These are phyloP conservation scores for Flaveria linearis DNA, from an alignment of 129 eudicot species.

Conservation along the genomic window DNA sequence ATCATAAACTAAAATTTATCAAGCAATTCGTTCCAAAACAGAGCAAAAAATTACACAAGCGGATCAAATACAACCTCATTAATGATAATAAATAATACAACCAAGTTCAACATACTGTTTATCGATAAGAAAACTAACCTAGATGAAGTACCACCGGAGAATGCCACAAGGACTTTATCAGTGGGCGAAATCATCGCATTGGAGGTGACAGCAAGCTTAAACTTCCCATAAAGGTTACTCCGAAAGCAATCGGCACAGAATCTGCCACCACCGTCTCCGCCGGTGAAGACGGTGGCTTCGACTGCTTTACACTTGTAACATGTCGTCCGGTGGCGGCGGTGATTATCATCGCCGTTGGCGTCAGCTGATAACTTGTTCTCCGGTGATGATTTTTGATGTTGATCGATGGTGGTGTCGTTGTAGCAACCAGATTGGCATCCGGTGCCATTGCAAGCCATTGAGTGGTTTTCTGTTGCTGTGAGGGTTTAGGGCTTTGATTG, in stretches of 20 bases:
- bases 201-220: slow-evolving; percentile 79
- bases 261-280: slow-evolving; percentile 46
- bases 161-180: slow-evolving; percentile 90
- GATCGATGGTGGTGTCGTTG: neutral
- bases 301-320: slow-evolving; percentile 81
- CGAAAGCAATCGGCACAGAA: slow-evolving; percentile 84
- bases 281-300: slow-evolving; percentile 52
- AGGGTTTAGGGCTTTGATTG: slow-evolving; percentile 8
- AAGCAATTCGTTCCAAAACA: neutral
- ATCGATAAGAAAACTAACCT: slow-evolving; percentile 44
- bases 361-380: neutral
- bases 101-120: neutral
- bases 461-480: neutral
- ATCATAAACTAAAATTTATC: neutral
- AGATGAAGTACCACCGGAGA: slow-evolving; percentile 94
- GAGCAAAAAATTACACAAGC: neutral
- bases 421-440: slow-evolving; percentile 30
- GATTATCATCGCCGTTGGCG: slow-evolving; percentile 20
- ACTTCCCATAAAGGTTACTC: slow-evolving; percentile 80
- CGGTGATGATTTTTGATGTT: neutral
- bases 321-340: slow-evolving; percentile 19
- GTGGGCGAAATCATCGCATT: slow-evolving; percentile 84
- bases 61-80: neutral
- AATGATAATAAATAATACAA: neutral
- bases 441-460: slow-evolving; percentile 31